Base-by-base conservation (phyloP, 148 eudicot species). In the Cornus kousa region DNA sequence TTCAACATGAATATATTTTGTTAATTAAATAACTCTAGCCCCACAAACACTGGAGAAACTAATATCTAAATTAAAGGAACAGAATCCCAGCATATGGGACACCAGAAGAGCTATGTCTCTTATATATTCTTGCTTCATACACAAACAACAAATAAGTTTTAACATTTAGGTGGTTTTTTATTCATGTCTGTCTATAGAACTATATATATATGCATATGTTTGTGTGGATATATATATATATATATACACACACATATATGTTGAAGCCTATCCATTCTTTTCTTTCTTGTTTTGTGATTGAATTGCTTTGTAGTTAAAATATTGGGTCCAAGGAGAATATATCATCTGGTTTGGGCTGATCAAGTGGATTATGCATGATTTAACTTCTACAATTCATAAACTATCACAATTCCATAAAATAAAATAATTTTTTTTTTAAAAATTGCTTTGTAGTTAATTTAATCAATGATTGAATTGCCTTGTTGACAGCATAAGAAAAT, bases 101-200 rank as follows among this genome's bases (percentile, higher is more conserved):
- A 19, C 6, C 8, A 20, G 8, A 20, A 62, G 53, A 35, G 20
- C 71, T 28, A 28, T 3, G 33, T 31, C 39, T 57, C 43, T 59
- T 60, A 17, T 43, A 43, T 43, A 43, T 39, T 74, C 50, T 59
- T 35, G 67, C 68, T 74, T 39, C 77, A 62, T 5, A 62, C 55
- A 37, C 69, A 74, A 74, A 62, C 69, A 74, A 57, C 68, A 62
- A 64, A 37, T 0, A 64, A 64, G 20, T 75, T 74, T 10, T 12
- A 17, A 39, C 37, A 35, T 24, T 33, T 7, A 33, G 16, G 40
- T 33, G 1, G 5, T 60, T 67, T 19, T 65, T 6, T 67, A 19
- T 23, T 67, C 68, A n/a, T n/a, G 8, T 43, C 48, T 43, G 48
- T 43, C 48, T 43, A 43, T 43, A 4, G 43, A 0, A 39, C 43